Evolutionary conservation across 1,284 basidiomycete species (phyloP), one percentile per base, ranked within the genome.

Genomic region (Rhodotorula sp.): DNA sequence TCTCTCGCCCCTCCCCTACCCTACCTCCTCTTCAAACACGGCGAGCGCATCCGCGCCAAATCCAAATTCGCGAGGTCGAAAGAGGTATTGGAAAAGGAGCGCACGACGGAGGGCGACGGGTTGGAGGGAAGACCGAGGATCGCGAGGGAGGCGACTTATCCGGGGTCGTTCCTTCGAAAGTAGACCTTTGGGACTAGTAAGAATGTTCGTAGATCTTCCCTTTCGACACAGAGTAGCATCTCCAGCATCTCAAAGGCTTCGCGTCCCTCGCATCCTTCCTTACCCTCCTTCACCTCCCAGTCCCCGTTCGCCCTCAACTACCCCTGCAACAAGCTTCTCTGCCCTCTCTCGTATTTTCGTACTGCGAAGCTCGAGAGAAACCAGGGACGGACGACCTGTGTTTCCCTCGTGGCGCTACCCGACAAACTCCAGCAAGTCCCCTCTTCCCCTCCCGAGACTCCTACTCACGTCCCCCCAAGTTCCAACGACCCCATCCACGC

Each of bases 401-500:
- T 15, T 44, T 44, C 39, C 7, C 39, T 13, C 39, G 11, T 8
- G n/a, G n/a, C 57, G 10, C 10, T 51, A 62, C 44, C 11, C 57
- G 2, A 67, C 48, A n/a, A 30, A 62, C 8, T 53, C 47, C n/a
- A 68, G 0, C 51, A 68, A 34, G 44, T 69, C 67, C 34, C 6
- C 29, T 27, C 67, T 66, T 22, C 67, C 49, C 30, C 75, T 63
- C 44, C 66, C 67, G n/a, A 77, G 54, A 8, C 59, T 62, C 3
- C 69, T 58, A 3, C 75, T 74, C 10, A 67, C 74, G n/a, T 66
- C 70, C 22, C 70, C 68, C 47, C 62, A 64, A 27, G 13, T 47
- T 13, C 76, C 76, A 19, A 77, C 62, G 5, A 70, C 72, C 19
- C 76, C 76, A 51, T 77, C 76, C 20, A 59, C 22, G n/a, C 54